phyloP scores from a whole-genome alignment of 106 monocot species.

The Platanthera zijinensis region DNA sequence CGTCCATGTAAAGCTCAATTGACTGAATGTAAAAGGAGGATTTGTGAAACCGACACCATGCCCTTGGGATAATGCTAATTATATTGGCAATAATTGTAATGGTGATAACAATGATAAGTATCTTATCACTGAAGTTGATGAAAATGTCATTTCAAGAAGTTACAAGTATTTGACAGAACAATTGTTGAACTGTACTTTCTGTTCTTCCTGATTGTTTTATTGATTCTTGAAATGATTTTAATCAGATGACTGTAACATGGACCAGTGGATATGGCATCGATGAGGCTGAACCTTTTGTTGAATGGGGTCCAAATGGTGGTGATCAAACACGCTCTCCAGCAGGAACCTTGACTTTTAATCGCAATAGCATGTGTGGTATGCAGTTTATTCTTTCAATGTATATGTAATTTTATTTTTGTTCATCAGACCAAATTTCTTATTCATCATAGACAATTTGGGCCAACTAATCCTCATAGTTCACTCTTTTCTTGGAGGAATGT shows the following conservation, averaged over 20 bases:
- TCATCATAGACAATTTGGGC: neutral
- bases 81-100: neutral
- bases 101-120: too few species aligned
- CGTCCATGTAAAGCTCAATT: neutral
- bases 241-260: slow-evolving; percentile 94
- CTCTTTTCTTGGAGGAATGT: neutral
- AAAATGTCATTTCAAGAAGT: neutral
- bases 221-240: slow-evolving; percentile 7
- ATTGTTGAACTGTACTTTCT: neutral
- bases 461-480: neutral
- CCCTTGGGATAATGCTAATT: neutral
- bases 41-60: neutral
- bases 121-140: too few species aligned
- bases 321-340: slow-evolving; percentile 49
- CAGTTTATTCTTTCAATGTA: slow-evolving; percentile 9
- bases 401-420: neutral
- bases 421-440: neutral
- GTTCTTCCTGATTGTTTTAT: neutral
- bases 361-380: slow-evolving; percentile 91
- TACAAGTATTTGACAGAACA: neutral
- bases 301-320: slow-evolving; percentile 54
- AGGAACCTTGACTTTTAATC: slow-evolving; percentile 72
- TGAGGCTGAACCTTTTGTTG: slow-evolving; percentile 84
- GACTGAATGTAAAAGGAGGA: neutral
- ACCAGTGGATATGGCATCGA: slow-evolving; percentile 88